Evolutionary conservation across 73 alveolate species (phyloP).

Genomic region (Blepharisma stoltei): DNA sequence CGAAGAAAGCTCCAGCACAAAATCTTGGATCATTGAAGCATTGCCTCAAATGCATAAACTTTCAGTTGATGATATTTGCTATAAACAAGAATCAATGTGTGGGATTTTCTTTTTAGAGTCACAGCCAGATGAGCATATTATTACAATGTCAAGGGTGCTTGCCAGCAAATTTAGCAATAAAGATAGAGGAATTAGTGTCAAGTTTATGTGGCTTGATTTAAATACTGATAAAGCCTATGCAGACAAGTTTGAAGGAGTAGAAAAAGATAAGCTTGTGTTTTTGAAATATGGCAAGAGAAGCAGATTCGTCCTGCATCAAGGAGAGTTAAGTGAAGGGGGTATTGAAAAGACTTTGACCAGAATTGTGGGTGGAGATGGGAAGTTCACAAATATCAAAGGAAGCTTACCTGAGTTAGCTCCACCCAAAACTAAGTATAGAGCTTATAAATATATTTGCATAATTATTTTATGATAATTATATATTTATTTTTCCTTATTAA

Average conservation of each 20-base stretch:
- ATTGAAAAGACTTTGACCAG: background rate
- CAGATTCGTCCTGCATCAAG: slow-evolving; percentile 13
- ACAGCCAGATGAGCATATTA: slow-evolving; percentile 28
- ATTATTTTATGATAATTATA: no score
- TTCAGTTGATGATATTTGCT: slow-evolving; percentile 90
- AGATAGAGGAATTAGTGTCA: slow-evolving; percentile 42
- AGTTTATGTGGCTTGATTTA: slow-evolving; percentile 18
- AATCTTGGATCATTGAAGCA: slow-evolving; percentile 87
- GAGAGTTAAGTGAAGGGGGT: background rate
- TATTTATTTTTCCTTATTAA: no score
- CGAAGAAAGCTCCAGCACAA: slow-evolving; percentile 74
- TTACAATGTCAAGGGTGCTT: slow-evolving; percentile 31
- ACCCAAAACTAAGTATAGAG: no score
- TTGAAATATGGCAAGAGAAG: slow-evolving; percentile 24
- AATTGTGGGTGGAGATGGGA: slow-evolving; percentile 14
- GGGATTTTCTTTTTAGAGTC: slow-evolving; percentile 33
- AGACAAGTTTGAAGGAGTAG: slow-evolving; percentile 7
- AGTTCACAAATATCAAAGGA: slow-evolving; percentile 16
- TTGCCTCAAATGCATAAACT: slow-evolving; percentile 85
- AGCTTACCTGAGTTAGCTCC: background rate
- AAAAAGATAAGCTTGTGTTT: background rate
- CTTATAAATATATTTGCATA: no score
- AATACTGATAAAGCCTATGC: background rate
- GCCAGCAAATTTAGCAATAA: slow-evolving; percentile 30
- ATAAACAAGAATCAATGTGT: slow-evolving; percentile 54